phyloP scores from a whole-genome alignment of 495 filamentous ascomycete species.

The Neurospora tetraspora region DNA sequence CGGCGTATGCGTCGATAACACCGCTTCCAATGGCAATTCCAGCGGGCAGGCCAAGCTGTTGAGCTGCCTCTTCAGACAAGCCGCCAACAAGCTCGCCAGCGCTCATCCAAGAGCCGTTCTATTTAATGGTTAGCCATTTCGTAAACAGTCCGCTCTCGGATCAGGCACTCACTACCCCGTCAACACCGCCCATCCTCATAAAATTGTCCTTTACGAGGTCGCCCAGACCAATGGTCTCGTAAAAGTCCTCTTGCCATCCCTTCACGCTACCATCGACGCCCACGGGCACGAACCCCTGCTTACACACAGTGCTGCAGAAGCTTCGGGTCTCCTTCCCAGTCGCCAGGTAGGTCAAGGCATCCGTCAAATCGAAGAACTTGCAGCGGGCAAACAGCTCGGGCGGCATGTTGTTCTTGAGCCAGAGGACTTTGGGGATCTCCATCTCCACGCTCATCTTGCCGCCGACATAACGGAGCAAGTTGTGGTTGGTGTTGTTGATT shows the following conservation, averaged over 20 bases:
- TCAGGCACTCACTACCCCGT: conserved; percentile 73
- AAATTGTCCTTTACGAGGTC: conserved; percentile 81
- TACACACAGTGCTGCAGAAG: conserved; percentile 90
- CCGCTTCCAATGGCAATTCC: conserved; percentile 90
- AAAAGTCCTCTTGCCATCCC: conserved; percentile 95
- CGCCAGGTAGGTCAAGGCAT: conserved; percentile 90
- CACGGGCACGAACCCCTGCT: conserved; percentile 90
- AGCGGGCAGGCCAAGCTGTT: conserved; percentile 72
- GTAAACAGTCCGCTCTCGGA: neutral
- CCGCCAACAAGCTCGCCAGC: conserved; percentile 83
- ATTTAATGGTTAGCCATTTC: conserved; percentile 6
- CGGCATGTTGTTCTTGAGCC: conserved; percentile 98
- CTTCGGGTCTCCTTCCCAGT: conserved; percentile 89
- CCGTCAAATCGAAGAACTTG: conserved; percentile 91
- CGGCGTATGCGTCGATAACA: conserved; percentile 96
- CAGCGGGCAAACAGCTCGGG: conserved; percentile 76
- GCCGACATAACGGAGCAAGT: conserved; percentile 89
- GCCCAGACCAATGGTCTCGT: conserved; percentile 67
- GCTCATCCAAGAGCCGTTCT: conserved; percentile 87
- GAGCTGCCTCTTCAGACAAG: conserved; percentile 71
- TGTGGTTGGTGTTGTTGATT: conserved; percentile 88
- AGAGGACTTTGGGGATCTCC: conserved; percentile 96
- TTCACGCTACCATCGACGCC: conserved; percentile 96
- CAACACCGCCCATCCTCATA: conserved; percentile 82
- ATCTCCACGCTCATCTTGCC: conserved; percentile 98